These are phyloP conservation scores for Rhizopus delemar DNA, from an alignment of 371 early-diverging fungal genomes.

Conservation along the genomic window DNA sequence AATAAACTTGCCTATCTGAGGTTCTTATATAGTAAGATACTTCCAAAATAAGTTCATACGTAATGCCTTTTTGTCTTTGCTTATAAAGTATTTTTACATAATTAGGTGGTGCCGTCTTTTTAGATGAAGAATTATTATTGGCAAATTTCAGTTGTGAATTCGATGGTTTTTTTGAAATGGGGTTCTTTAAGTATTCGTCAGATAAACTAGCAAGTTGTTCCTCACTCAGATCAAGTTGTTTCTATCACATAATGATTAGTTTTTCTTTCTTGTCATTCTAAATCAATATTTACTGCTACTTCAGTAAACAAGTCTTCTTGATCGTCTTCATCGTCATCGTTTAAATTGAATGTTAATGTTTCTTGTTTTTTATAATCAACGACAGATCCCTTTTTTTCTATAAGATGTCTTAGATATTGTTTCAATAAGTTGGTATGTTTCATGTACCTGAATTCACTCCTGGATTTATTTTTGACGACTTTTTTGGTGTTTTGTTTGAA, in stretches of 20 bases:
- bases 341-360: constrained; percentile 6
- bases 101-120: constrained; percentile 20
- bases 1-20: constrained; percentile 18
- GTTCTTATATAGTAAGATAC: constrained; percentile 26
- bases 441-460: constrained; percentile 7
- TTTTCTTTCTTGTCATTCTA: background rate
- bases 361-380: constrained; percentile 1
- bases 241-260: constrained; percentile 7
- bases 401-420: background rate
- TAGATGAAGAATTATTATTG: background rate
- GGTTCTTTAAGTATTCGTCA: constrained; percentile 11
- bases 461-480: background rate
- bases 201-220: constrained; percentile 23
- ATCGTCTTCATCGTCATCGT: constrained; percentile 8
- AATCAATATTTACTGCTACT: constrained; percentile 23
- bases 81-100: constrained; percentile 24
- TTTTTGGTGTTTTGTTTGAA: constrained; percentile 16
- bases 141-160: constrained; percentile 1
- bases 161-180: constrained; percentile 10
- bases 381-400: background rate
- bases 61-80: constrained; percentile 26
- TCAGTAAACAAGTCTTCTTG: constrained; percentile 25
- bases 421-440: background rate
- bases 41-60: constrained; percentile 25
- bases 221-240: constrained; percentile 26